Conservation (phyloP, 495 filamentous ascomycete species). For the Podospora australis region DNA sequence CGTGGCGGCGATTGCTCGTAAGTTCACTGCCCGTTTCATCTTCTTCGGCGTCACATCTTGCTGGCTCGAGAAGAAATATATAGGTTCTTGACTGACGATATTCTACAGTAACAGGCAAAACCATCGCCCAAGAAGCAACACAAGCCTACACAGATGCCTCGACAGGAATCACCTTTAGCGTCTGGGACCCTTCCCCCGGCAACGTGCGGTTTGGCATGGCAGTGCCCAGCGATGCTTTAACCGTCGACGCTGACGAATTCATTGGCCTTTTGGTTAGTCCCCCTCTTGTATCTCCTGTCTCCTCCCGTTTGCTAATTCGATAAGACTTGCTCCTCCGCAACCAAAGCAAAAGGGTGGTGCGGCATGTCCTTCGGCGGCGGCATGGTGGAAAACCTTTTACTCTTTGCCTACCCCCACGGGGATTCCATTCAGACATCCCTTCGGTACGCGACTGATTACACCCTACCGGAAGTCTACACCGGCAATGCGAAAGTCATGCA, state of each 20-base stretch:
- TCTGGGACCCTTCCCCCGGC: conserved; percentile 20
- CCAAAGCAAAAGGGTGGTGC: conserved; percentile 37
- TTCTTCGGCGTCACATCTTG: neutral
- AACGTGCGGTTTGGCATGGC: conserved; percentile 48
- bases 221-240: conserved; percentile 41
- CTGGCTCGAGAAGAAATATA: too few species aligned
- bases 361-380: conserved; percentile 46
- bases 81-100: neutral
- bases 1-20: neutral
- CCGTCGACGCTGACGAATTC: conserved; percentile 44
- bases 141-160: conserved; percentile 27
- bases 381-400: conserved; percentile 50
- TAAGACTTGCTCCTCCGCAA: conserved; percentile 12
- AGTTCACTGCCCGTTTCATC: neutral
- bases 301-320: conserved; percentile 5
- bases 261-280: conserved; percentile 44
- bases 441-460: conserved; percentile 48
- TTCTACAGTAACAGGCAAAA: neutral
- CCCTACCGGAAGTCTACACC: conserved; percentile 46
- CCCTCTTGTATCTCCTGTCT: neutral
- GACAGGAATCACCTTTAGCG: conserved; percentile 33
- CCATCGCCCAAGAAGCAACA: conserved; percentile 7
- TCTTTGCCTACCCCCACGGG: conserved; percentile 45
- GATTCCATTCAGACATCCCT: conserved; percentile 44
- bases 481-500: conserved; percentile 47